Evolutionary conservation across 768 basidiomycete genomes (phyloP).

Genomic region (Sistotremastrum niveocremeum): DNA sequence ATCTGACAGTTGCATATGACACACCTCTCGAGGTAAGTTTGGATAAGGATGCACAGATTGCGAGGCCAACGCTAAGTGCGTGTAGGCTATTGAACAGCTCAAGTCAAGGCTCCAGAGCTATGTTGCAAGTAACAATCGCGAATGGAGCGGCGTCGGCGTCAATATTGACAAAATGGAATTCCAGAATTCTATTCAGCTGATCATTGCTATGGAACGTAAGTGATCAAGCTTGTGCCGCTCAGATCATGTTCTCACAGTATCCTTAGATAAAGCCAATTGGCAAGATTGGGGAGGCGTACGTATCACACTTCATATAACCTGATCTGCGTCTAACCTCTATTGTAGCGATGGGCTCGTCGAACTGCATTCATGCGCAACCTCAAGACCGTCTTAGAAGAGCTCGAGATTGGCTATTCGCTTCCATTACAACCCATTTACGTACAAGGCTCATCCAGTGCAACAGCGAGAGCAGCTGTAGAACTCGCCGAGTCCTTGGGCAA

Average conservation of each 20-base stretch:
- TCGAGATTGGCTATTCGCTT: conserved; percentile 56
- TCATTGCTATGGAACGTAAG: conserved; percentile 61
- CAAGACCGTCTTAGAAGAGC: conserved; percentile 56
- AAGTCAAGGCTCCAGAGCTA: conserved; percentile 44
- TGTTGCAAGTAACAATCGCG: conserved; percentile 45
- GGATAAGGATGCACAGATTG: no score
- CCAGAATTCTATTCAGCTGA: conserved; percentile 56
- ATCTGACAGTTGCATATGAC: conserved; percentile 48
- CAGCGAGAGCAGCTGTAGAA: conserved; percentile 20
- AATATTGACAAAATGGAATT: conserved; percentile 74
- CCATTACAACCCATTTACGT: conserved; percentile 52
- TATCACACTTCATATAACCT: no score
- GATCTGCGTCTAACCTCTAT: no score
- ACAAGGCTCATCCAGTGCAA: conserved; percentile 33
- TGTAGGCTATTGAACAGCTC: conserved; percentile 48
- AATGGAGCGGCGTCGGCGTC: conserved; percentile 52
- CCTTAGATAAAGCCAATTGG: conserved; percentile 64
- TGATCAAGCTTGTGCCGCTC: conserved; percentile 5
- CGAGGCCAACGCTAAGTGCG: no score
- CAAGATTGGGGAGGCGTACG: conserved; percentile 70
- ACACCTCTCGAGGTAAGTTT: conserved; percentile 45
- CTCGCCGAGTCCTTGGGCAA: conserved; percentile 3
- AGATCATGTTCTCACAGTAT: conserved; percentile 1
- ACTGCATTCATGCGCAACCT: conserved; percentile 65
- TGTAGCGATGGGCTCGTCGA: conserved; percentile 49